These are phyloP conservation scores for Exsudoporus floridanus DNA, from an alignment of 1,284 basidiomycete species.

Conservation along the genomic window DNA sequence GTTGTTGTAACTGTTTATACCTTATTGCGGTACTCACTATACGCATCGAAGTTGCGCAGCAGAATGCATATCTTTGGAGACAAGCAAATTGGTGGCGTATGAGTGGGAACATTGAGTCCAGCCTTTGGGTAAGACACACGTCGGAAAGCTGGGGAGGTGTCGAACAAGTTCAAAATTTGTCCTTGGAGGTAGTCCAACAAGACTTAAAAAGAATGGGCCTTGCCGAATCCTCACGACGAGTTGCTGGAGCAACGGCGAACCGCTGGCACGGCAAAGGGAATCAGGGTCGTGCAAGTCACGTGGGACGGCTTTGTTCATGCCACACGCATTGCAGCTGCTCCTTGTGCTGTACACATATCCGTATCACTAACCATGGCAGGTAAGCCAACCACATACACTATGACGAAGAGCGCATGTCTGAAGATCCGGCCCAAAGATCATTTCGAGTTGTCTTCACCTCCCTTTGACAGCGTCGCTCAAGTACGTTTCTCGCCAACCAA, in stretches of 20 bases:
- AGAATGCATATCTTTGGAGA: constrained; percentile 38
- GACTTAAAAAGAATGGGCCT: constrained; percentile 1
- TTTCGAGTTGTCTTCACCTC: constrained; percentile 63
- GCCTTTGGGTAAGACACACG: background rate
- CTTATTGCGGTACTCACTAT: constrained; percentile 25
- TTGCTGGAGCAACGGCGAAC: constrained; percentile 1
- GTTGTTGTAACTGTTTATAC: constrained; percentile 34
- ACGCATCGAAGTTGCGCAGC: constrained; percentile 37
- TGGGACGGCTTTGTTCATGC: background rate
- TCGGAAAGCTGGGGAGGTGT: background rate
- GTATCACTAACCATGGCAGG: constrained; percentile 19
- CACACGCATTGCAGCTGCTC: background rate
- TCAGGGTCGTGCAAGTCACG: constrained; percentile 6
- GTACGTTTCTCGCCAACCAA: constrained; percentile 80
- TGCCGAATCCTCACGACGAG: constrained; percentile 5
- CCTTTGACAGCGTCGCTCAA: constrained; percentile 82
- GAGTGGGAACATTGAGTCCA: background rate
- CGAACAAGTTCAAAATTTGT: background rate
- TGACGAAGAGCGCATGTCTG: background rate
- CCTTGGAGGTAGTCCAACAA: background rate
- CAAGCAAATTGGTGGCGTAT: background rate
- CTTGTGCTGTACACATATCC: background rate
- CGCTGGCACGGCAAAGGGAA: too few species aligned
- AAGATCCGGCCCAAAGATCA: constrained; percentile 36
- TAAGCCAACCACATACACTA: background rate